Evolutionary conservation across 441 rosid genomes (phyloP).

Genomic region (Sinapis alba): DNA sequence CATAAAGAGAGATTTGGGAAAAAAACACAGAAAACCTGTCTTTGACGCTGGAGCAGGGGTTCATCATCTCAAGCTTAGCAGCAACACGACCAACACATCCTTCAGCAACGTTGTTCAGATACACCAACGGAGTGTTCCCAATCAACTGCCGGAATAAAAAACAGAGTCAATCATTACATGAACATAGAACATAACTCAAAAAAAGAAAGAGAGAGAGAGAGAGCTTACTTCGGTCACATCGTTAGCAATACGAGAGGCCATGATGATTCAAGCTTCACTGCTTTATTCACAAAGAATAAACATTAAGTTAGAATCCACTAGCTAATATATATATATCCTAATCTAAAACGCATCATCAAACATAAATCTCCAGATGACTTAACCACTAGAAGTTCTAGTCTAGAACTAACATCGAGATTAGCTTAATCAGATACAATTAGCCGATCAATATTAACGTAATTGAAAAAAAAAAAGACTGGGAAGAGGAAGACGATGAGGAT

Average conservation of each 20-base stretch:
- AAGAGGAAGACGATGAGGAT: neutral
- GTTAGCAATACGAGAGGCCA: neutral
- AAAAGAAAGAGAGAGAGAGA: neutral
- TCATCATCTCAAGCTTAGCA: slow-evolving; percentile 87
- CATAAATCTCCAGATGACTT: neutral
- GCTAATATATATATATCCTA: neutral
- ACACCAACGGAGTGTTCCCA: slow-evolving; percentile 85
- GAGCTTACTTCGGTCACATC: slow-evolving; percentile 55
- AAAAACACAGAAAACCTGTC: slow-evolving; percentile 58
- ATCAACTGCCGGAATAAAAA: slow-evolving; percentile 49
- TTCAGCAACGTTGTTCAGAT: slow-evolving; percentile 66
- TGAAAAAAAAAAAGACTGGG: neutral
- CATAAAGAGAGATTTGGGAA: neutral
- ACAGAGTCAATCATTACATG: neutral
- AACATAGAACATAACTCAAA: neutral
- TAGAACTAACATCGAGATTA: neutral
- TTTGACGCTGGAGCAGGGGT: slow-evolving; percentile 89
- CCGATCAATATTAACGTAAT: neutral
- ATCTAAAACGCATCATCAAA: neutral
- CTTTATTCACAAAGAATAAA: neutral
- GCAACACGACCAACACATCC: slow-evolving; percentile 81
- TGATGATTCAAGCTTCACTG: neutral
- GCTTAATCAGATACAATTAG: neutral
- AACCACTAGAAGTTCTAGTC: neutral
- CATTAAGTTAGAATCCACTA: neutral